These are phyloP conservation scores for Rosellinia necatrix DNA, from an alignment of 2,329 filamentous ascomycete genomes.

Conservation along the genomic window DNA sequence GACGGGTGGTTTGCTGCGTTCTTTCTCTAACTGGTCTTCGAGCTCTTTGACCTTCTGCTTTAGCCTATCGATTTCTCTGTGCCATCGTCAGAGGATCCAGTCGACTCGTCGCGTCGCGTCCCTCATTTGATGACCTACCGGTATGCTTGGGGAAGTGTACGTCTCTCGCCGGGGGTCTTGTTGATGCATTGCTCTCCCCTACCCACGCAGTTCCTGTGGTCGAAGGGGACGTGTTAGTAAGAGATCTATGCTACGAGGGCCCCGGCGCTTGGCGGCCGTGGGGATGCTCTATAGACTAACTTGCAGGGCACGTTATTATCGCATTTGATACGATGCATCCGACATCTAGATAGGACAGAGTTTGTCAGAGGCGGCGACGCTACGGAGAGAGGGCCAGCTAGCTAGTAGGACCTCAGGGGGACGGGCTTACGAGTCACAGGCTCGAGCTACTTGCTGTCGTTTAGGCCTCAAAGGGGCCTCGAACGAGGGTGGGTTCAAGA, in stretches of 20 bases:
- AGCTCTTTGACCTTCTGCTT: constrained; percentile 42
- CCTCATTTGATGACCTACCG: constrained; percentile 28
- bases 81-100: constrained; percentile 3
- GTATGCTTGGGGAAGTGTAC: constrained; percentile 38
- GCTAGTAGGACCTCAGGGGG: not conserved
- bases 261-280: too few relatives aligned
- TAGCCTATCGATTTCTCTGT: constrained; percentile 44
- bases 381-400: not conserved
- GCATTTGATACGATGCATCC: constrained; percentile 49
- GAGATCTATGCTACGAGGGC: too few relatives aligned
- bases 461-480: constrained; percentile 32
- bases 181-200: constrained; percentile 45
- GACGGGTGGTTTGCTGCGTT: constrained; percentile 13
- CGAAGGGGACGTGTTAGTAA: constrained; percentile 10
- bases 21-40: constrained; percentile 34
- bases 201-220: constrained; percentile 42
- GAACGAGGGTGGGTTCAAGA: constrained; percentile 20
- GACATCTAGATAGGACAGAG: constrained; percentile 45
- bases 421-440: constrained; percentile 43
- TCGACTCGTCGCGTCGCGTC: not conserved
- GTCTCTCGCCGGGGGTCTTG: constrained; percentile 39
- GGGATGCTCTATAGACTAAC: constrained; percentile 23
- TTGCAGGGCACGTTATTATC: constrained; percentile 46
- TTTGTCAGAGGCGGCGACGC: constrained; percentile 12
- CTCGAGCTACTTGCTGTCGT: constrained; percentile 33